Base-by-base conservation (phyloP, 2,329 filamentous ascomycete genomes). In the Tolypocladium tropicale region DNA sequence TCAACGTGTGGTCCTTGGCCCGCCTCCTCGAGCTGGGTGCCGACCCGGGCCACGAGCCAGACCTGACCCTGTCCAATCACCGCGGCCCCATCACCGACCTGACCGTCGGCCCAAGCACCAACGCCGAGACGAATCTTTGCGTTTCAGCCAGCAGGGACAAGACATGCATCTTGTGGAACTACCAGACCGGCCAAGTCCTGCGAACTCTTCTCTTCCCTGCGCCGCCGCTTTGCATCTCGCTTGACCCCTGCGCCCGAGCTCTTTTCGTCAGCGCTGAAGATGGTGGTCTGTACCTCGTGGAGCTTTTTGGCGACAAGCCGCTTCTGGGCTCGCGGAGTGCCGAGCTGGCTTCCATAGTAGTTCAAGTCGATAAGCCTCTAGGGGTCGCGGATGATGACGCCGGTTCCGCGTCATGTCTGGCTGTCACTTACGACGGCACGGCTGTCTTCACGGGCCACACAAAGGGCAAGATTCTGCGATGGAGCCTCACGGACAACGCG, bases 131-230 rank as follows among this genome's bases (percentile, higher is more conserved):
- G 57, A 93, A 89, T 69, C 84, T 97, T 58, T 92, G 88, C 57
- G 80, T 96, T 23, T 95, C 93, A 3, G 83, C 86, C 7, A 90
- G 90, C 61, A 85, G 83, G 63, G 94, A 97, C 73, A 92, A 89
- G 72, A 94, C 90, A 9, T 90, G 90, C 63, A 86, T 96, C 64
- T 78, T 95, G 58, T 99, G 94, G 94, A 92, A 97, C 72, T 95
- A 95, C 68, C 83, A 85, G 59, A 89, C 84, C 0, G 90, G 90
- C 41, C 81, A 83, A 58, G 77, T 87, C 12, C 75, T 97, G 56
- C 84, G 92, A 48, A 97, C 91, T 4, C 84, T 95, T 61, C 78
- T 97, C 43, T 83, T 97, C 56, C 83, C 89, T 2, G 78, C 80
- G n/a, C 76, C 80, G 21, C 90, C 92, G 18, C 76, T 87, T 33